Conservation (phyloP, 2,329 filamentous ascomycete species). For the Chalara sp. region DNA sequence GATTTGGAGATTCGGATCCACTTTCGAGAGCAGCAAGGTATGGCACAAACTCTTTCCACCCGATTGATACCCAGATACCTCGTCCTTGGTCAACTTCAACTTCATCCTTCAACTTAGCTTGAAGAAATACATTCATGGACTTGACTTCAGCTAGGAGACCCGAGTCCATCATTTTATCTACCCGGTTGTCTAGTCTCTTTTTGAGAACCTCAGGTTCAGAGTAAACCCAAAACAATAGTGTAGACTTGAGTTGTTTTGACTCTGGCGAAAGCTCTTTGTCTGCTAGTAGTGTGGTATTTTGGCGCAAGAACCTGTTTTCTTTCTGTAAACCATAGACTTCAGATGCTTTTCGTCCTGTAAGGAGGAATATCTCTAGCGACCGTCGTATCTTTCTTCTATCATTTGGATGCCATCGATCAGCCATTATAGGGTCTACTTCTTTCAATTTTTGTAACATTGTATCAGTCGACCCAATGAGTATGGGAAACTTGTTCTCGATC, state of each 20-base stretch:
- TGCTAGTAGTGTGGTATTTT: neutral
- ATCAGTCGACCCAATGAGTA: constrained; percentile 66
- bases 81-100: constrained; percentile 60
- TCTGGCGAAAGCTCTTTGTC: neutral
- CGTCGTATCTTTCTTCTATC: constrained; percentile 84
- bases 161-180: constrained; percentile 73
- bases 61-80: constrained; percentile 95
- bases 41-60: constrained; percentile 82
- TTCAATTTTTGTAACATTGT: constrained; percentile 65
- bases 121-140: constrained; percentile 41
- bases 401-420: constrained; percentile 86
- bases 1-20: constrained; percentile 21
- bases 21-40: constrained; percentile 50
- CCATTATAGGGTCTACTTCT: constrained; percentile 85
- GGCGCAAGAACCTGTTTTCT: constrained; percentile 29
- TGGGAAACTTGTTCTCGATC: constrained; percentile 49
- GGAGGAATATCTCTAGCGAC: constrained; percentile 83
- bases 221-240: constrained; percentile 78
- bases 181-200: constrained; percentile 64
- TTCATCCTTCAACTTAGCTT: constrained; percentile 38
- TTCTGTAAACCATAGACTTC: constrained; percentile 81
- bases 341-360: constrained; percentile 74
- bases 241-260: constrained; percentile 18
- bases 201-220: constrained; percentile 63
- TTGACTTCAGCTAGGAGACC: constrained; percentile 59